These are phyloP conservation scores for Cutaneotrichosporon cyanovorans DNA, from an alignment of 1,284 basidiomycete species.

Conservation along the genomic window DNA sequence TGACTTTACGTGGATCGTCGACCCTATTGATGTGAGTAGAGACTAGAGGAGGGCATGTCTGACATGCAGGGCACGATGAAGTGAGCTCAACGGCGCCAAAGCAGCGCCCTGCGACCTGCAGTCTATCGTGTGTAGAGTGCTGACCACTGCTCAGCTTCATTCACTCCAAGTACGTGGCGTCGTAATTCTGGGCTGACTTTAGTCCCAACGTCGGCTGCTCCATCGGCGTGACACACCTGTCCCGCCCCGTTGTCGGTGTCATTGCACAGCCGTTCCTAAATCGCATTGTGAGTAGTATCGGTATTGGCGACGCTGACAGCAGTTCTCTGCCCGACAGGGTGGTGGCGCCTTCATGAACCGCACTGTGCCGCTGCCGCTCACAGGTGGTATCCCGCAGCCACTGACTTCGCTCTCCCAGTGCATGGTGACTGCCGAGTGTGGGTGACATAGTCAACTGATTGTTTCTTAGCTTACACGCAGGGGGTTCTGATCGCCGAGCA, in stretches of 20 bases:
- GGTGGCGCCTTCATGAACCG: conserved; percentile 69
- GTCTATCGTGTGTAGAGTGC: no score
- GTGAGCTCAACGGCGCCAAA: no score
- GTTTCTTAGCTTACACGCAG: conserved; percentile 17
- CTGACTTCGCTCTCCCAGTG: conserved; percentile 69
- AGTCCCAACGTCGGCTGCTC: conserved; percentile 50
- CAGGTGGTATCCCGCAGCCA: conserved; percentile 64
- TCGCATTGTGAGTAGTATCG: conserved; percentile 54
- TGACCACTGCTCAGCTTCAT: conserved; percentile 33
- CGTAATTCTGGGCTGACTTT: neutral
- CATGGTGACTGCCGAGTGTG: conserved; percentile 72
- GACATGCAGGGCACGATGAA: conserved; percentile 41
- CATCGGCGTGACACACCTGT: conserved; percentile 75
- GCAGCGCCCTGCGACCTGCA: neutral
- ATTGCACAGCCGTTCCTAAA: conserved; percentile 85
- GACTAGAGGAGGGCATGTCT: no score
- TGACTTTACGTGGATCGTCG: conserved; percentile 48
- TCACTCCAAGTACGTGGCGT: conserved; percentile 33
- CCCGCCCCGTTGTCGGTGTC: conserved; percentile 73
- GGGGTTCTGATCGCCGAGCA: conserved; percentile 74
- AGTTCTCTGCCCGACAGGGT: conserved; percentile 71
- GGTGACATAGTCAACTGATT: conserved; percentile 6
- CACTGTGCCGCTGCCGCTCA: conserved; percentile 58
- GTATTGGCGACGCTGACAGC: conserved; percentile 4
- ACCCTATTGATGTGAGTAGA: conserved; percentile 41